These are phyloP conservation scores for Nidularia sp. DNA, from an alignment of 768 basidiomycete species.

Conservation along the genomic window DNA sequence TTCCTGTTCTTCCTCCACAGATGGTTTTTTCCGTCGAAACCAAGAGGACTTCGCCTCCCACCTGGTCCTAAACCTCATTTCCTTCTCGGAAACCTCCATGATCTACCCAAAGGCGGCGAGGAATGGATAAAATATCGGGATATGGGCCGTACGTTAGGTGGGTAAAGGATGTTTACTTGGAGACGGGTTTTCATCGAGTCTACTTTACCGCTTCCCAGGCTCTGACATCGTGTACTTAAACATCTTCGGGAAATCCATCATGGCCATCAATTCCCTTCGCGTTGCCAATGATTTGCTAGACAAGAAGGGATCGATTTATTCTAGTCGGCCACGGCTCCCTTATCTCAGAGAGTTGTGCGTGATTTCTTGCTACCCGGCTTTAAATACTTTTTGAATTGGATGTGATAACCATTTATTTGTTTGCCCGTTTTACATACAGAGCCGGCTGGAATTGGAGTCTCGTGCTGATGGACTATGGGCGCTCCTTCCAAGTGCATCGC, in stretches of 20 bases:
- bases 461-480: background rate
- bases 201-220: background rate
- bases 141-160: background rate
- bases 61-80: background rate
- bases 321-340: background rate
- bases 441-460: conserved; percentile 3
- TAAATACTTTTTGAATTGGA: background rate
- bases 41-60: background rate
- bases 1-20: no score
- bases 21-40: no score
- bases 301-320: conserved; percentile 3
- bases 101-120: background rate
- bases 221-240: conserved; percentile 1
- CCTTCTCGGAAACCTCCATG: background rate
- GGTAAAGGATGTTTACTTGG: background rate
- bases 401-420: no score
- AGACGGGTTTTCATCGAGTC: background rate
- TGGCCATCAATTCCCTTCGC: conserved; percentile 1
- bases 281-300: conserved; percentile 4
- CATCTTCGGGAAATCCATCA: background rate
- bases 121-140: background rate
- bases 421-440: background rate
- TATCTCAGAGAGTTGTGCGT: background rate
- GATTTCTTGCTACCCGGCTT: background rate
- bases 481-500: conserved; percentile 1